phyloP scores from a whole-genome alignment of 2,329 filamentous ascomycete genomes.

The Epichloe coenophiala region DNA sequence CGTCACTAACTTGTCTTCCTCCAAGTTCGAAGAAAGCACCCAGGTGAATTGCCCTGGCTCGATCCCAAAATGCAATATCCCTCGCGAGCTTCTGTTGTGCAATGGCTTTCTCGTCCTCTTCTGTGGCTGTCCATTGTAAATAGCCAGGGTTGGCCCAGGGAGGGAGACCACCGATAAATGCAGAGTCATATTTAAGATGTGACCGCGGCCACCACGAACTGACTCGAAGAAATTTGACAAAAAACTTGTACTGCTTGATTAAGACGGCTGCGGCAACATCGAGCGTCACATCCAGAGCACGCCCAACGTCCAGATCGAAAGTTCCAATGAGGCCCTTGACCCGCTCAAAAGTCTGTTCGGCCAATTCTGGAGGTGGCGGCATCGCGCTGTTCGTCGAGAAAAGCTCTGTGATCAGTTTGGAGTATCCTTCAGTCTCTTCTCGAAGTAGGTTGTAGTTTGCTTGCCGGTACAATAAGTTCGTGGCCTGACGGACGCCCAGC shows the following conservation, averaged over 20 bases:
- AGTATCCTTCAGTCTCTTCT: constrained; percentile 93
- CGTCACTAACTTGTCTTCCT: constrained; percentile 50
- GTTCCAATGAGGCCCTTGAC: constrained; percentile 93
- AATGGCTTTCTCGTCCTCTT: constrained; percentile 53
- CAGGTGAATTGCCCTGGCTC: constrained; percentile 62
- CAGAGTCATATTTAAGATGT: constrained; percentile 26
- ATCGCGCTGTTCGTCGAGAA: constrained; percentile 75
- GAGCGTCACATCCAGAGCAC: constrained; percentile 84
- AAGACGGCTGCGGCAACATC: constrained; percentile 91
- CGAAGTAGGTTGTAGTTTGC: constrained; percentile 92
- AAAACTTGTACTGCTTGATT: constrained; percentile 80
- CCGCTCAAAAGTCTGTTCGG: constrained; percentile 76
- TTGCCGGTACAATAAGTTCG: constrained; percentile 86
- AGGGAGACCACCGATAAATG: constrained; percentile 54
- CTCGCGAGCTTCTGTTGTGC: constrained; percentile 45
- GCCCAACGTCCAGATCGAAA: constrained; percentile 90
- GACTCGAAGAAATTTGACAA: constrained; percentile 84
- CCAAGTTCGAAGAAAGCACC: constrained; percentile 85
- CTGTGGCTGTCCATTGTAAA: constrained; percentile 45
- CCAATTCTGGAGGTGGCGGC: constrained; percentile 59
- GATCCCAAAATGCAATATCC: constrained; percentile 68
- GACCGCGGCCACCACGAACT: constrained; percentile 95
- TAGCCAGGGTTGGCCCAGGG: constrained; percentile 71
- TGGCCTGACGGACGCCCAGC: constrained; percentile 77
- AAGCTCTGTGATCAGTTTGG: constrained; percentile 88